Base-by-base conservation (phyloP, 176 grass and related monocot genomes). In the Triticum urartu region DNA sequence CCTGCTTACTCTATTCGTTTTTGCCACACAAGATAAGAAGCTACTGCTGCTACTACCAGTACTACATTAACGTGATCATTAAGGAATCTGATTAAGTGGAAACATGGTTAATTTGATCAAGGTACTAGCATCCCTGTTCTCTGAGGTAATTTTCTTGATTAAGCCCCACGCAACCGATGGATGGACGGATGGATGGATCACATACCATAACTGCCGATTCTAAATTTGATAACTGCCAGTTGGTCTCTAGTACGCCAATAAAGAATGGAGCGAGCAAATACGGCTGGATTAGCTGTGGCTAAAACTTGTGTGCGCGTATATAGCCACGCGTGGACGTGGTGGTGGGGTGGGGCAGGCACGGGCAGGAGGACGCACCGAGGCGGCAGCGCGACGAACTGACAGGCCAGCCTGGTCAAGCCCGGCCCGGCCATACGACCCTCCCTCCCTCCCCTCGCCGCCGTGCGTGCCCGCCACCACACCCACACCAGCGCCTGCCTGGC, bases 321-420 rank as follows among this genome's bases (percentile, higher is more conserved):
- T 45, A 3, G 38, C 54, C 75, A 80, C 58, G 59, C 43, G 77
- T 36, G 42, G 88, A 45, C 67, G 76, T 82, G 80, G 43, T 64
- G n/a, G n/a, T 32, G 60, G 20, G n/a, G n/a, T 32, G 60, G 20
- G 11, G 38, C 65, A 7, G 26, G 45, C 47, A 26, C 35, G 35
- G 36, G 36, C 60, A 7, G 59, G 64, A 11, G 42, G 64, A 35
- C 32, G 79, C 64, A 71, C 64, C 72, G 21, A 88, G 71, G 39
- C 38, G 78, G 79, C 17, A 43, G 34, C 26, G 68, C 26, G 21
- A 4, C 10, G 40, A 83, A 79, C 84, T 90, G 84, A 86, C 79
- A 90, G 72, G 84, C 84, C 79, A 90, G 88, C 79, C 88, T 90
- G 89, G 89, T 64, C 72, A 86, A 86, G 72, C 72, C 30, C 3